Evolutionary conservation across 2,329 filamentous ascomycete genomes (phyloP), one percentile per base, ranked within the genome.

Genomic region (Verticillium isaacii): DNA sequence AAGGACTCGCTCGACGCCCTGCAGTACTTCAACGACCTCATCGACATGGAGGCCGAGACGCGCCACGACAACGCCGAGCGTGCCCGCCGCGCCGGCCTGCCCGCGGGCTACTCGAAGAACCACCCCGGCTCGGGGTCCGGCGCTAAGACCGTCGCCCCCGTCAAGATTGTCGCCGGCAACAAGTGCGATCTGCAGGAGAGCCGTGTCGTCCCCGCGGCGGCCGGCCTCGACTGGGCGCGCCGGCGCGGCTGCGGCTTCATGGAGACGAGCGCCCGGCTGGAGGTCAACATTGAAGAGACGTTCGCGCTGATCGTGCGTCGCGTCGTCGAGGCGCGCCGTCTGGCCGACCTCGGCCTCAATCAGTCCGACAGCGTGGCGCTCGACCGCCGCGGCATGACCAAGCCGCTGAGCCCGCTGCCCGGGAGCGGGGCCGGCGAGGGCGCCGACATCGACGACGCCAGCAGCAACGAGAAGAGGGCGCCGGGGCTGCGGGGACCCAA

Each of bases 251-350:
- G 90, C 75, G 91, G 91, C 45, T 95, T 95, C 77, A 95, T 95
- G 91, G 91, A 95, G 83, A 95, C 91, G 65, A 92, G 89, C 70
- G 91, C 91, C 5, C 80, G 91, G 60, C 85, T 93, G 69, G 90
- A 92, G 80, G 91, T 95, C 66, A 95, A 95, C 73, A 92, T 95
- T 65, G 91, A 95, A 74, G 91, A 95, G 82, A 94, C 91, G 0
- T 95, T 95, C 80, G 90, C 89, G 39, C 81, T 88, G 45, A 85
- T 89, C 63, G 83, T 89, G 54, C 79, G 85, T 32, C 79, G 86
- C 59, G 86, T 89, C 58, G 80, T 85, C 56, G 85, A 88, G 77
- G 78, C 78, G n/a, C 74, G 85, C 23, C 73, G 77, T 15, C 73
- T 81, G 55, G 83, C 83, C 4, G 81, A 80, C 67, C 74, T 77